Percentiles rank a stretch among this genome's conserved stretches.
phyloP scores from a whole-genome alignment of 2,329 filamentous ascomycete species.

The Trichoderma sp. region DNA sequence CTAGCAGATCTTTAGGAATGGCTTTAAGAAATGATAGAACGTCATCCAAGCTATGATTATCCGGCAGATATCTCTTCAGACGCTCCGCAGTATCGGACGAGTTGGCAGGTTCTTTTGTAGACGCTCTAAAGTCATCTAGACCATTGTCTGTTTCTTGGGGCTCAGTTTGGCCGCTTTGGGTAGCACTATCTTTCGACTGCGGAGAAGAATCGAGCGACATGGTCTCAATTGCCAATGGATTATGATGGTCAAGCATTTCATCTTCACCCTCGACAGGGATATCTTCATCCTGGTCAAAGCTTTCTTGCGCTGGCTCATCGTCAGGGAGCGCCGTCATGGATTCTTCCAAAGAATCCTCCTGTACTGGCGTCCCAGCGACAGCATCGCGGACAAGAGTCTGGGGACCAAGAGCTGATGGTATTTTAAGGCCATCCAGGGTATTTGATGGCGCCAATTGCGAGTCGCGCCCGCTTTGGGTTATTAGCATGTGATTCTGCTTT shows the following conservation, averaged over 20 bases:
- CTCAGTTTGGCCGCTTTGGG: background rate
- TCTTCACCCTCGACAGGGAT: background rate
- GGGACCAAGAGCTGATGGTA: background rate
- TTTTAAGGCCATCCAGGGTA: background rate
- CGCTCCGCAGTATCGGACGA: background rate
- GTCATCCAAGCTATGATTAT: background rate
- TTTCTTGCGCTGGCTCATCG: background rate
- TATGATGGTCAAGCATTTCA: background rate
- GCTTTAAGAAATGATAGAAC: background rate
- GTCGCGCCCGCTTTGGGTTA: background rate
- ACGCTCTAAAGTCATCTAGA: no score
- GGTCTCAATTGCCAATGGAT: background rate
- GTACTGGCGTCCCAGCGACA: background rate
- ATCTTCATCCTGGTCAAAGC: background rate
- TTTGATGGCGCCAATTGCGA: background rate
- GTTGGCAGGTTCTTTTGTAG: background rate
- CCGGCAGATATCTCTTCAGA: background rate
- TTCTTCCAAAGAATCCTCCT: background rate
- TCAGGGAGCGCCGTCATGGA: background rate
- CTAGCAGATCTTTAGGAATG: slow-evolving; percentile 41
- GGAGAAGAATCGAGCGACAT: background rate
- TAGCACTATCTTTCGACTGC: background rate
- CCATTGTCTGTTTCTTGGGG: background rate
- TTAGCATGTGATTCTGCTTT: background rate
- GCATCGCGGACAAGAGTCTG: background rate